Conservation (phyloP, 352 stramenopile genomes). For the Phytopythium vexans region DNA sequence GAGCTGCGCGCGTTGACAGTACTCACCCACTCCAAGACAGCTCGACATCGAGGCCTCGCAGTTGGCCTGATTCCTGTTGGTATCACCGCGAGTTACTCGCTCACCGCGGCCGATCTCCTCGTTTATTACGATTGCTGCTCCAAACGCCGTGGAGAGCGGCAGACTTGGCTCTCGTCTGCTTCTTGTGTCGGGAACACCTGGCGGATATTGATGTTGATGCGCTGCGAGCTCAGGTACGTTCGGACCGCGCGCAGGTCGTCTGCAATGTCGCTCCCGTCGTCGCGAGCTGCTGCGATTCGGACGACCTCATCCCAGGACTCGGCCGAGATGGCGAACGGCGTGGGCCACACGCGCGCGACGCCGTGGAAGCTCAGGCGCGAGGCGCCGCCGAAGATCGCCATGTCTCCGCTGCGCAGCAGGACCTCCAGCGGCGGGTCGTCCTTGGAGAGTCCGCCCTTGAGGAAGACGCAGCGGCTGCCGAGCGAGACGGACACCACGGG, state of each 20-base stretch:
- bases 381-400: conserved; percentile 53
- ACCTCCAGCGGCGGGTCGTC: conserved; percentile 56
- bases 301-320: conserved; percentile 22
- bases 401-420: conserved; percentile 66
- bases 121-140: too few species aligned
- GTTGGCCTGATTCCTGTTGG: too few species aligned
- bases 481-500: conserved; percentile 79
- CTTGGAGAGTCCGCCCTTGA: conserved; percentile 67
- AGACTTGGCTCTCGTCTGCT: neutral
- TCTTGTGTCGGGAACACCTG: conserved; percentile 52
- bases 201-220: conserved; percentile 83
- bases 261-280: neutral
- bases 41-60: too few species aligned
- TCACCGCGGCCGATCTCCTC: too few species aligned
- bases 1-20: too few species aligned
- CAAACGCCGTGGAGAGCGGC: too few species aligned
- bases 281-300: neutral
- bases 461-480: conserved; percentile 67
- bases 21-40: too few species aligned
- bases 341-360: conserved; percentile 56
- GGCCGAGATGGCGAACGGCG: conserved; percentile 26
- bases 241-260: conserved; percentile 27
- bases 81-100: too few species aligned
- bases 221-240: conserved; percentile 50
- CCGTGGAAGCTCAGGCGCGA: conserved; percentile 76